These are phyloP conservation scores for Botrytis elliptica DNA, from an alignment of 2,329 filamentous ascomycete genomes.

Conservation along the genomic window DNA sequence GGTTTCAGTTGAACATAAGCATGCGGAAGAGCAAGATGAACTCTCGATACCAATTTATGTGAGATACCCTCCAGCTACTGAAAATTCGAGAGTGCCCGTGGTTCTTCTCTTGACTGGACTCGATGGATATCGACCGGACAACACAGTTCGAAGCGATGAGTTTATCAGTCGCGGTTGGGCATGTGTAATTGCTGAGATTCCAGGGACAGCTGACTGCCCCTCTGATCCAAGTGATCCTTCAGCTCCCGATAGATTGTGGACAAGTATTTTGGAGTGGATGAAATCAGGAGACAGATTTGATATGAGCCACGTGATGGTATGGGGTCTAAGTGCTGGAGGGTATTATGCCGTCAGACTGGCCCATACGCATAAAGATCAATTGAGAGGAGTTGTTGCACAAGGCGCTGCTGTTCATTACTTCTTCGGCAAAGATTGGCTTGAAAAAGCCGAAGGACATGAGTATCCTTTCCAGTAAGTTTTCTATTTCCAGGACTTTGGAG, in stretches of 20 bases:
- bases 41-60: constrained; percentile 62
- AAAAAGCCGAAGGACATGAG: constrained; percentile 62
- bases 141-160: constrained; percentile 59
- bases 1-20: constrained; percentile 59
- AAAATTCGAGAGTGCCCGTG: constrained; percentile 43
- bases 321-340: constrained; percentile 65
- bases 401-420: constrained; percentile 64
- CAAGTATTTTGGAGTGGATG: constrained; percentile 62
- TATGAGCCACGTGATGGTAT: constrained; percentile 55
- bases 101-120: constrained; percentile 61
- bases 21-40: constrained; percentile 42
- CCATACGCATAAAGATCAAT: constrained; percentile 58
- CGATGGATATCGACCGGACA: constrained; percentile 63
- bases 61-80: constrained; percentile 52
- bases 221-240: constrained; percentile 60
- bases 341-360: constrained; percentile 69
- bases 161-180: constrained; percentile 64
- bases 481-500: too few species aligned
- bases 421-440: constrained; percentile 58
- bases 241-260: constrained; percentile 61
- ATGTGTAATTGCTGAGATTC: constrained; percentile 61
- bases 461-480: constrained; percentile 57
- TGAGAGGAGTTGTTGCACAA: constrained; percentile 60
- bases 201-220: constrained; percentile 66
- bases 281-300: constrained; percentile 51